These are phyloP conservation scores for Hypoxylon lenormandii DNA, from an alignment of 495 filamentous ascomycete genomes.

Conservation along the genomic window DNA sequence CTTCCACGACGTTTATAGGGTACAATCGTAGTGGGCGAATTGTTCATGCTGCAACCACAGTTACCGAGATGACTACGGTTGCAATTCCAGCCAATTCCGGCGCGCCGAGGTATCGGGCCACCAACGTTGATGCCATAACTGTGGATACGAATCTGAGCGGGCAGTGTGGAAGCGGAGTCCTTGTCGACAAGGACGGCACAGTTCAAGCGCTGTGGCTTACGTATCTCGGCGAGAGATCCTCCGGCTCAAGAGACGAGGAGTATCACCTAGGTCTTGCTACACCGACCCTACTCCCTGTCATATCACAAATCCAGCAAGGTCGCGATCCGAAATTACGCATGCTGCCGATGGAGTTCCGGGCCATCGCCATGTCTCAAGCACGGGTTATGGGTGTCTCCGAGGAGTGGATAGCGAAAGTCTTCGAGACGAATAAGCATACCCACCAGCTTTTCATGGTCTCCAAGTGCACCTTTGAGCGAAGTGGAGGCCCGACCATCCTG, in stretches of 20 bases:
- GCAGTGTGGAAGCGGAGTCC: slow-evolving; percentile 94
- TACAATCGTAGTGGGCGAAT: slow-evolving; percentile 96
- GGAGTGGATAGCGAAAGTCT: slow-evolving; percentile 91
- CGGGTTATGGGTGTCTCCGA: slow-evolving; percentile 97
- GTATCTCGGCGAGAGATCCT: slow-evolving; percentile 89
- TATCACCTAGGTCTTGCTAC: slow-evolving; percentile 96
- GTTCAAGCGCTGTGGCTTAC: slow-evolving; percentile 96
- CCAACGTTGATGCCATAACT: slow-evolving; percentile 97
- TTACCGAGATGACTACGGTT: slow-evolving; percentile 97
- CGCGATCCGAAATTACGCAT: slow-evolving; percentile 83
- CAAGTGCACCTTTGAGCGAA: slow-evolving; percentile 73
- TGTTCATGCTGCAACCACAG: slow-evolving; percentile 90
- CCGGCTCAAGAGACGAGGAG: slow-evolving; percentile 87
- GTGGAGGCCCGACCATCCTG: slow-evolving; percentile 77
- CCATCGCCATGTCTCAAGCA: slow-evolving; percentile 97
- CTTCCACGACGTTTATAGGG: slow-evolving; percentile 92
- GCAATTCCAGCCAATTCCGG: slow-evolving; percentile 92
- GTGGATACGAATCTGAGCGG: slow-evolving; percentile 90
- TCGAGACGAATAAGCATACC: slow-evolving; percentile 83
- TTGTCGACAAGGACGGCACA: slow-evolving; percentile 87
- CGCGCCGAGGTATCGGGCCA: slow-evolving; percentile 92
- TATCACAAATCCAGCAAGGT: slow-evolving; percentile 84
- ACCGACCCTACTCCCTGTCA: slow-evolving; percentile 84
- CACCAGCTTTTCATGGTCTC: slow-evolving; percentile 99
- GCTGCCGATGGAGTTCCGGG: slow-evolving; percentile 90